Evolutionary conservation across 805 yeast genomes (phyloP).

Genomic region (Candida hispaniensis): DNA sequence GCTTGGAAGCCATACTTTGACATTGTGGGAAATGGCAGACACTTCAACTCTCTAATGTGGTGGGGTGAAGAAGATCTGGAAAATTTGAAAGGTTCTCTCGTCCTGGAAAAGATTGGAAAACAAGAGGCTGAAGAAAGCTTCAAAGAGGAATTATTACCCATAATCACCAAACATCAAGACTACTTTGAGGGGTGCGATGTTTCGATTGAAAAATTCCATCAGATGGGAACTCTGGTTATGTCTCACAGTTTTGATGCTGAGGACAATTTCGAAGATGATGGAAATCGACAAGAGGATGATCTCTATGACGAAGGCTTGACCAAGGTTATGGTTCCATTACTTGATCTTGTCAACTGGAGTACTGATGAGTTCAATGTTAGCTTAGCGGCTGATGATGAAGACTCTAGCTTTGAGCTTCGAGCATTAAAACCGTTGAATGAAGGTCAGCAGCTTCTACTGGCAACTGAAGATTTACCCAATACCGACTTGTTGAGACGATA

Average conservation of each 20-base stretch:
- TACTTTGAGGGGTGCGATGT: slow-evolving; percentile 25
- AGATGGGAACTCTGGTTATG: slow-evolving; percentile 72
- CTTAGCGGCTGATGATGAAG: slow-evolving; percentile 35
- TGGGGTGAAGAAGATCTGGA: slow-evolving; percentile 60
- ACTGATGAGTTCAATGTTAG: slow-evolving; percentile 67
- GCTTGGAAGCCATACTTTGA: slow-evolving; percentile 63
- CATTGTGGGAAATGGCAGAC: slow-evolving; percentile 50
- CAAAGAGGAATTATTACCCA: slow-evolving; percentile 37
- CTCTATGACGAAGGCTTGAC: slow-evolving; percentile 35
- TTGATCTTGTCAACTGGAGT: slow-evolving; percentile 84
- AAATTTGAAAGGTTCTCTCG: slow-evolving; percentile 55
- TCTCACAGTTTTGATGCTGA: slow-evolving; percentile 72
- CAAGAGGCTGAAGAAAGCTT: slow-evolving; percentile 55
- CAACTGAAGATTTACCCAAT: slow-evolving; percentile 85
- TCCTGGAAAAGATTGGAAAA: slow-evolving; percentile 60
- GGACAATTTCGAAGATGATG: slow-evolving; percentile 16
- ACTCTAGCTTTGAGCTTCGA: slow-evolving; percentile 52
- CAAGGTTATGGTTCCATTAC: slow-evolving; percentile 88
- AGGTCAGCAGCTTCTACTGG: slow-evolving; percentile 74
- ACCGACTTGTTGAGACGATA: slow-evolving; percentile 83
- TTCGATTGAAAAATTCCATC: slow-evolving; percentile 50
- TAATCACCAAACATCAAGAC: slow-evolving; percentile 24
- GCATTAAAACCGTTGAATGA: slow-evolving; percentile 47
- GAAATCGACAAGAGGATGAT: slow-evolving; percentile 23
- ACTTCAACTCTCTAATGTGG: slow-evolving; percentile 61